Evolutionary conservation across 73 alveolate species (phyloP).

Genomic region (Paramecium pentaurelia): DNA sequence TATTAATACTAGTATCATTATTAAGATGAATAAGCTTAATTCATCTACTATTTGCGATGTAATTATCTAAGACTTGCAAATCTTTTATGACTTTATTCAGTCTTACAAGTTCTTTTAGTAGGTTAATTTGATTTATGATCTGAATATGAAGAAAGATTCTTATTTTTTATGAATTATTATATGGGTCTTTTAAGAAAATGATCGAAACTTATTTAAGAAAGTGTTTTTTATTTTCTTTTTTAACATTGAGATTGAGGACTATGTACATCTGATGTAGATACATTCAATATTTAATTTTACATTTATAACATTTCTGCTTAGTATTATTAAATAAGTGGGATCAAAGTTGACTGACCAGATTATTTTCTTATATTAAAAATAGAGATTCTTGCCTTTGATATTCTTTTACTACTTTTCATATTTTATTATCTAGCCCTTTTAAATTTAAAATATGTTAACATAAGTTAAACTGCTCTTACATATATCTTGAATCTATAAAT

Average conservation of each 20-base stretch:
- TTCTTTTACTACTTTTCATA: neutral
- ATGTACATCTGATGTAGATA: neutral
- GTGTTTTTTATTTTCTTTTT: neutral
- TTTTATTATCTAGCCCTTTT: neutral
- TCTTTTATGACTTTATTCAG: neutral
- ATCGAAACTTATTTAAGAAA: neutral
- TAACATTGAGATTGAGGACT: neutral
- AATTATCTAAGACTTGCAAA: neutral
- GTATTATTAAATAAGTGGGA: neutral
- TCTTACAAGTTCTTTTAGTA: conserved; percentile 10
- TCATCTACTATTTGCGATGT: neutral
- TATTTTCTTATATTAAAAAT: neutral
- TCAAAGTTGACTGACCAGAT: neutral
- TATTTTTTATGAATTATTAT: neutral
- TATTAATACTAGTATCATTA: neutral
- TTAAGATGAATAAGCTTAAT: neutral
- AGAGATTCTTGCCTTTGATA: neutral
- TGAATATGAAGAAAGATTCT: neutral
- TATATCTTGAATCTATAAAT: neutral
- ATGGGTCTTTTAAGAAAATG: neutral
- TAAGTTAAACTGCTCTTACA: conserved; percentile 6
- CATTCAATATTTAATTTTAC: neutral
- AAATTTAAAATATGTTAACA: neutral
- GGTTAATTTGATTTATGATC: neutral
- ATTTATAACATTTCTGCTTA: neutral